Evolutionary conservation across 2,329 filamentous ascomycete species (phyloP).

Genomic region (Cadophora malorum): DNA sequence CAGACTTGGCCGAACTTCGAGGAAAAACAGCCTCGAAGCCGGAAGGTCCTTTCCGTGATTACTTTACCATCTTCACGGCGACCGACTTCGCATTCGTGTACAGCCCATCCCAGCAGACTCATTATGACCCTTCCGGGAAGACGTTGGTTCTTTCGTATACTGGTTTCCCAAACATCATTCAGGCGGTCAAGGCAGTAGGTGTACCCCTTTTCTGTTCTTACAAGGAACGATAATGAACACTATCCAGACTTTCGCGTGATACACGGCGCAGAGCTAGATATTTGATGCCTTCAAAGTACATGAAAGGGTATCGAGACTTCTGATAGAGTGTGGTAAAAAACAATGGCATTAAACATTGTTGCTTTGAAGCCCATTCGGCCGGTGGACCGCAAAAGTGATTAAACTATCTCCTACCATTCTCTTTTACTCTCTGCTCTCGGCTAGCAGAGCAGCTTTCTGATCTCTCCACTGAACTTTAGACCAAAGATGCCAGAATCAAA

Average conservation of each 20-base stretch:
- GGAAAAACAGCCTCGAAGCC: slow-evolving; percentile 10
- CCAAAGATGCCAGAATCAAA: too few relatives aligned
- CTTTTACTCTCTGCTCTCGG: too few relatives aligned
- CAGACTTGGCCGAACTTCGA: neutral
- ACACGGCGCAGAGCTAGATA: neutral
- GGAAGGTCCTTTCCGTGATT: slow-evolving; percentile 22
- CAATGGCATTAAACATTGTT: too few relatives aligned
- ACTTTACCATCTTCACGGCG: slow-evolving; percentile 11
- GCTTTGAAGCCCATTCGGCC: too few relatives aligned
- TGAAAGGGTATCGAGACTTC: too few relatives aligned
- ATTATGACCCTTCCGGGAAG: slow-evolving; percentile 21
- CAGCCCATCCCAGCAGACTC: slow-evolving; percentile 17
- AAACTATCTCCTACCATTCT: too few relatives aligned
- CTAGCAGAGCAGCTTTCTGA: too few relatives aligned
- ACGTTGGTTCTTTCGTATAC: slow-evolving; percentile 22
- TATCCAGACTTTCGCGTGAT: neutral
- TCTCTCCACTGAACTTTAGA: too few relatives aligned
- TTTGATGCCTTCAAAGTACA: too few relatives aligned
- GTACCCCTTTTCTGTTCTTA: too few relatives aligned
- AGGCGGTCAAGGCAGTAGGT: slow-evolving; percentile 21
- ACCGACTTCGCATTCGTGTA: slow-evolving; percentile 16
- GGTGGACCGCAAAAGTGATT: too few relatives aligned
- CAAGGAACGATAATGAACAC: neutral
- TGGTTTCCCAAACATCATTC: slow-evolving; percentile 16
- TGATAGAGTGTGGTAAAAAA: too few relatives aligned